phyloP scores from a whole-genome alignment of 2,329 filamentous ascomycete genomes.

The Calonectria pteridis region DNA sequence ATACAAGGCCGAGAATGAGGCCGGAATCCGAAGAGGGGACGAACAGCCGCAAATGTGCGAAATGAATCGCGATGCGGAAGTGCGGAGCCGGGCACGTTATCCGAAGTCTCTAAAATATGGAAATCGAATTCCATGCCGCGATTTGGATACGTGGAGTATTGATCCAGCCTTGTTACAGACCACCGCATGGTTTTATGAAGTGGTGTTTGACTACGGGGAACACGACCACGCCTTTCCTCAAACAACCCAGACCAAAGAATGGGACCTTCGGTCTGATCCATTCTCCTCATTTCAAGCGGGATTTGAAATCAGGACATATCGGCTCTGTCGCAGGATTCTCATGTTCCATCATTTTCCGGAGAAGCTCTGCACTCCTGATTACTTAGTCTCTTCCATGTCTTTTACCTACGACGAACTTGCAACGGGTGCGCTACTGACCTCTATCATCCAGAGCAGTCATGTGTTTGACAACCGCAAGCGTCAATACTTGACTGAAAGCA shows the following conservation, averaged over 20 bases:
- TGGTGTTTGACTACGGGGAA: slow-evolving; percentile 16
- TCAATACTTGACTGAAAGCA: background rate
- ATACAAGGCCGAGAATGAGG: background rate
- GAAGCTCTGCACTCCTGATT: background rate
- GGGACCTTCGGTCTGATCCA: background rate
- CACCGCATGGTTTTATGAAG: background rate
- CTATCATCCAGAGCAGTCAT: background rate
- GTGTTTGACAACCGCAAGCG: background rate
- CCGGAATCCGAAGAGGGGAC: background rate
- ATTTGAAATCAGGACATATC: slow-evolving; percentile 18
- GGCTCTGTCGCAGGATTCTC: slow-evolving; percentile 8
- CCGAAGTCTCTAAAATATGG: slow-evolving; percentile 8
- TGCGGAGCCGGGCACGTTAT: background rate
- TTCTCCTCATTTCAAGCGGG: background rate
- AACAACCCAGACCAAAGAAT: background rate
- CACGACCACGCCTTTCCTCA: background rate
- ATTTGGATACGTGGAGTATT: background rate
- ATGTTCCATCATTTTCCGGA: slow-evolving; percentile 17
- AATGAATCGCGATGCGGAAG: background rate
- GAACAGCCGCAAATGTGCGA: background rate
- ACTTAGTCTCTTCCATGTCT: background rate
- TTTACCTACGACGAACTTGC: background rate
- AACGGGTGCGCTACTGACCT: background rate
- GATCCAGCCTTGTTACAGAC: background rate
- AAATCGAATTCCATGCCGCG: background rate